Evolutionary conservation across 2,329 filamentous ascomycete genomes (phyloP), one percentile per base, ranked within the genome.

Genomic region (Aspergillus oerlinghausenensis): DNA sequence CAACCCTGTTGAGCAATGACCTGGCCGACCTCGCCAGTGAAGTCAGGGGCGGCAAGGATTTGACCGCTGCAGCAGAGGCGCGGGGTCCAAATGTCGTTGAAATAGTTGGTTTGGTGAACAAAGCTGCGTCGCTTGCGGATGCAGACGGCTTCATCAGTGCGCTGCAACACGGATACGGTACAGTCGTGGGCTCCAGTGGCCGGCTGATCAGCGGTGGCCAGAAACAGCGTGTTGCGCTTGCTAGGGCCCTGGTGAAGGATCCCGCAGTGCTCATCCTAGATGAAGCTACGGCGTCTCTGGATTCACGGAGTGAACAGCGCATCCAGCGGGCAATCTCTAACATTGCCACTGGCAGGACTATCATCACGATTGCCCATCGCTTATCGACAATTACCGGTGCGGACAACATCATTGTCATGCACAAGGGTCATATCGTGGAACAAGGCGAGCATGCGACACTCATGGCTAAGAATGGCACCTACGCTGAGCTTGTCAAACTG

Each of bases 161-260:
- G 3, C 80, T 96, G 1, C 89, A 90, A 0, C 85, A 95, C 61
- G 88, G 88, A 9, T 96, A 95, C 65, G 81, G 92, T 62, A 96
- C 92, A 0, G 84, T 90, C 59, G 90, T 96, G 17, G 92, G 92
- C 55, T 89, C 94, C 70, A 84, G 90, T 59, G 92, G 90, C 5
- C 90, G 92, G 62, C 76, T 93, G 49, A 80, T 96, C 9, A 92
- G 88, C 51, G 92, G 92, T 69, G 92, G 92, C n/a, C 92, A 96
- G 75, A 93, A 94, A 71, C 92, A 96, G 73, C 88, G 92, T 60
- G 91, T 96, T 63, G 89, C 90, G 5, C 94, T 96, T 70, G 90
- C 91, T 3, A 80, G 90, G 60, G 89, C 89, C 28, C 82, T 95
- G 50, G 86, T 95, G 19, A 89, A 86, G 3, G 86, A 95, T 63